phyloP scores from a whole-genome alignment of 129 eudicot species.

The Tanacetum coccineum region DNA sequence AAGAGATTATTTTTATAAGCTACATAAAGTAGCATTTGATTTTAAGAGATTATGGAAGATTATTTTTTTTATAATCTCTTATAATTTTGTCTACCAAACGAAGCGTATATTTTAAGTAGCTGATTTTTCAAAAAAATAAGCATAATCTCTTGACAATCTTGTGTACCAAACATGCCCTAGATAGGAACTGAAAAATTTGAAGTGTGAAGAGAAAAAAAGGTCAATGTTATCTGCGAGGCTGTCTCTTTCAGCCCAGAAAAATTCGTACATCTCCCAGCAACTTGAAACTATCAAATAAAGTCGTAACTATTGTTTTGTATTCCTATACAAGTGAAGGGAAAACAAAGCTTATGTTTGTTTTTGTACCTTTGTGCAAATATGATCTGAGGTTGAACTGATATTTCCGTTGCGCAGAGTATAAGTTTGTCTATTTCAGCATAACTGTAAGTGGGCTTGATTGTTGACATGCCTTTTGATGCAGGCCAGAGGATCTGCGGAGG shows the following conservation, averaged over 20 bases:
- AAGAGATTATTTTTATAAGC: no score
- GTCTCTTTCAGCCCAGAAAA: background rate
- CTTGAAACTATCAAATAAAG: background rate
- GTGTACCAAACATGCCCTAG: no score
- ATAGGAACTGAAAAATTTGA: no score
- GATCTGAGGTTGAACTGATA: background rate
- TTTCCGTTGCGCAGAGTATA: background rate
- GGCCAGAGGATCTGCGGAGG: conserved; percentile 87
- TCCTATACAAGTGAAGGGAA: background rate
- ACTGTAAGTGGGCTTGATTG: background rate
- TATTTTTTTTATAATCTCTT: no score
- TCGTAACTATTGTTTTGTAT: background rate
- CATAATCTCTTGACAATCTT: no score
- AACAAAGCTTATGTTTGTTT: background rate
- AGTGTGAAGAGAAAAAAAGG: no score
- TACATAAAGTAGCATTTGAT: no score
- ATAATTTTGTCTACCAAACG: no score
- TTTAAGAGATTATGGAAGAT: no score
- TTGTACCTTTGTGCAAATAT: background rate
- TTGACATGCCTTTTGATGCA: conserved; percentile 17
- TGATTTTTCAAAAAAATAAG: no score
- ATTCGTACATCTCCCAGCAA: background rate
- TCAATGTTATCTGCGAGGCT: no score
- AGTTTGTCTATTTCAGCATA: background rate
- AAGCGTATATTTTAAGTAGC: no score